Base-by-base conservation (phyloP, 192 early-diverging fungal species). In the Coemansia sp. region DNA sequence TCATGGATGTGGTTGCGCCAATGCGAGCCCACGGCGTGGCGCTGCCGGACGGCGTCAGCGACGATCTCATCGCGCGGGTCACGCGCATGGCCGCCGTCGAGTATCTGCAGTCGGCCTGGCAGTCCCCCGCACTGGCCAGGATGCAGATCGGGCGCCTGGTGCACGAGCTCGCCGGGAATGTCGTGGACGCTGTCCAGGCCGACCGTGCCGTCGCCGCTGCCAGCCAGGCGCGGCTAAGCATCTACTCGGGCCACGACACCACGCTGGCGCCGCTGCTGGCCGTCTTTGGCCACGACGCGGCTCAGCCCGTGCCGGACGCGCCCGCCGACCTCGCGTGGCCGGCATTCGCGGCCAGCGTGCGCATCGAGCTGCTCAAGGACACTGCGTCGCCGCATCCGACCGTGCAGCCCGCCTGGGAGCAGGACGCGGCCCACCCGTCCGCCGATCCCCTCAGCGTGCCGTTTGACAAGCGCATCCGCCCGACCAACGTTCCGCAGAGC, bases 211-310 rank as follows among this genome's bases (percentile, higher is more conserved):
- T 26, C 38, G 35, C 4, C 9, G 23, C 40, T 15, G 15, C 22
- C 11, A 14, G 15, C 34, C 38, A 47, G 29, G 36, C 36, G 34
- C 43, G 19, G 10, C 38, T 39, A 12, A 50, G 60, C 3, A 62
- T 78, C 31, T 73, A 69, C 60, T 78, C 75, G 29, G 70, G 69
- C 34, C 75, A 78, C 49, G 75, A 78, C 54, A 65, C 65, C 11
- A 73, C 75, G 4, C 20, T 78, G n/a, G 64, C 58, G 5, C 64
- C 69, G 19, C 59, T 78, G 44, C 58, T 73, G n/a, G 58, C 66
- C 10, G 52, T 34, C 12, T 50, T 78, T 55, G 58, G 70, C 29
- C 47, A 56, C 15, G 56, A 67, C 10, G 8, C 52, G 5, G 29
- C 38, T 9, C 15, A 38, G 29, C 32, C 4, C 25, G 6, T n/a